Conservation (phyloP, 805 yeast species). For the Candida sphagnicola region DNA sequence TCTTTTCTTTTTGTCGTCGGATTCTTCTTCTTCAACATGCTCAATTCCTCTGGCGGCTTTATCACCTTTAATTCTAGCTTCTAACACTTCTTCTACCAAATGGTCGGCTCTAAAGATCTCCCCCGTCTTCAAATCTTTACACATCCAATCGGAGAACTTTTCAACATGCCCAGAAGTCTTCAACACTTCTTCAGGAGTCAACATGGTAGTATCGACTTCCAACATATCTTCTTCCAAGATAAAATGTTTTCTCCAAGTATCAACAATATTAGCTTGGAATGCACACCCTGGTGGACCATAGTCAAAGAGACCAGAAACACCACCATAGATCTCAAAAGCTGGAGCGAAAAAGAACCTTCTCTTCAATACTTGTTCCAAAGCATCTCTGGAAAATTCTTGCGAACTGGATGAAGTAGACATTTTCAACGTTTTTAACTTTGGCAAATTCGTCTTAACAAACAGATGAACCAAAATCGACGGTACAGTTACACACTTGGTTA, state of each 20-base stretch:
- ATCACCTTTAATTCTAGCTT: slow-evolving; percentile 94
- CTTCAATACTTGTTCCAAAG: slow-evolving; percentile 84
- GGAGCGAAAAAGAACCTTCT: slow-evolving; percentile 98
- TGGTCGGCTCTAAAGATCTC: slow-evolving; percentile 99
- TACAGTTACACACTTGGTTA: neutral
- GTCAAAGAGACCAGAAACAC: slow-evolving; percentile 96
- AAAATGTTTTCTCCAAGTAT: slow-evolving; percentile 96
- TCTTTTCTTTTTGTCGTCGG: slow-evolving; percentile 66
- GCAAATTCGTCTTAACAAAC: neutral
- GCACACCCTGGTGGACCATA: slow-evolving; percentile 99
- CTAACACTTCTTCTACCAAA: slow-evolving; percentile 95
- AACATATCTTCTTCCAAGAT: slow-evolving; percentile 97
- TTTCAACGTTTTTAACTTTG: neutral
- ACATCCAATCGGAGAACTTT: slow-evolving; percentile 99
- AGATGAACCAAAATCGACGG: neutral
- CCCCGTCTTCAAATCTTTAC: slow-evolving; percentile 91
- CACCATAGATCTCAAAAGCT: slow-evolving; percentile 95
- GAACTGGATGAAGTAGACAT: slow-evolving; percentile 27
- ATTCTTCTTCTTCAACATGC: slow-evolving; percentile 49
- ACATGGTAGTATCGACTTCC: slow-evolving; percentile 96
- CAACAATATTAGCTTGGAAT: slow-evolving; percentile 91
- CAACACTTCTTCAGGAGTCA: slow-evolving; percentile 95
- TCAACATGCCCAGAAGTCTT: slow-evolving; percentile 99
- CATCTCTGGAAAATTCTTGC: slow-evolving; percentile 74
- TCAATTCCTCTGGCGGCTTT: slow-evolving; percentile 89